phyloP scores from a whole-genome alignment of 2,329 filamentous ascomycete species.

The Colletotrichum sp. region DNA sequence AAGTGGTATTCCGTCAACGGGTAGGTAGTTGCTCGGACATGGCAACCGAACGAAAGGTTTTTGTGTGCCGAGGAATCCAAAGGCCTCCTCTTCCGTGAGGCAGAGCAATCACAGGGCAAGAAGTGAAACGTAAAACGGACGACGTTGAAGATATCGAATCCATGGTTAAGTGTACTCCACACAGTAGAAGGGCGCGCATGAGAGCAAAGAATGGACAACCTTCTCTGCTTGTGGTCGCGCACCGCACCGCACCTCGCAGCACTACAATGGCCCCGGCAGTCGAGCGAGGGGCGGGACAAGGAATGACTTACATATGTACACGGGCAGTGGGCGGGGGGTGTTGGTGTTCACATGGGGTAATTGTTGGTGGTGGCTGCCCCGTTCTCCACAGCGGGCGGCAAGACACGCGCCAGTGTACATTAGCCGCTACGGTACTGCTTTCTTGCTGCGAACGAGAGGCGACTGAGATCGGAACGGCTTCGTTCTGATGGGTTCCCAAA shows the following conservation, averaged over 20 bases:
- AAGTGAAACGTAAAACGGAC: neutral
- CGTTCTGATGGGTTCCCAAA: neutral
- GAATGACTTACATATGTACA: constrained; percentile 24
- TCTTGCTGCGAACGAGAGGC: neutral
- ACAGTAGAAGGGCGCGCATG: neutral
- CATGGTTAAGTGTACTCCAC: neutral
- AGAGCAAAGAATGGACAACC: neutral
- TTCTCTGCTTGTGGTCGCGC: neutral
- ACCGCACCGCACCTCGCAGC: neutral
- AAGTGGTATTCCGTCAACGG: neutral
- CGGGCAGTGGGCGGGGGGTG: neutral
- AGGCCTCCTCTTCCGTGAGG: neutral
- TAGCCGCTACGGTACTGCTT: neutral
- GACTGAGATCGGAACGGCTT: constrained; percentile 7
- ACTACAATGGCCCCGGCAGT: neutral
- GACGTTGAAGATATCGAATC: neutral
- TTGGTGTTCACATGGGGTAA: neutral
- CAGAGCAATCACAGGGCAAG: neutral
- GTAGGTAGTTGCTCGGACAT: constrained; percentile 5
- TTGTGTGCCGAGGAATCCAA: neutral
- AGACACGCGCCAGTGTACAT: constrained; percentile 13
- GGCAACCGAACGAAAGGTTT: neutral
- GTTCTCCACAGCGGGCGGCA: constrained; percentile 18
- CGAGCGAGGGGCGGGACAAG: neutral
- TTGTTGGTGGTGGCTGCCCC: neutral